These are phyloP conservation scores for Yamadazyma siamensis DNA, from an alignment of 1,139 yeast genomes.

Conservation along the genomic window DNA sequence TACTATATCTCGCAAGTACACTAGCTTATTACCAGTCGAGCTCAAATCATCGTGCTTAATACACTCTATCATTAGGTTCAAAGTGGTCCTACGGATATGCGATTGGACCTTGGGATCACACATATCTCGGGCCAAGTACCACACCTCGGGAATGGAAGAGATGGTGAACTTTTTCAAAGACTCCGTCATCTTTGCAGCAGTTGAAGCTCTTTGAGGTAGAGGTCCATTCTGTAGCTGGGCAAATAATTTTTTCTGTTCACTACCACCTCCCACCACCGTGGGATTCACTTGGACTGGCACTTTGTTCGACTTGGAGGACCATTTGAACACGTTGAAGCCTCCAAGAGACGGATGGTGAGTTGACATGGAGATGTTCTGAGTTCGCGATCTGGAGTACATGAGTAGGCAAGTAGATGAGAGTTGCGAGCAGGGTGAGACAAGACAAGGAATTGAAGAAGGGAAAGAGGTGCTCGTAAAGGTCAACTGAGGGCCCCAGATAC, in stretches of 20 bases:
- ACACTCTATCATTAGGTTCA: conserved; percentile 55
- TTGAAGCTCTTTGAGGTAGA: conserved; percentile 42
- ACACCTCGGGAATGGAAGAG: conserved; percentile 65
- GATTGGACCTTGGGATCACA: conserved; percentile 40
- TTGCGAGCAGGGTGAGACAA: too few relatives aligned
- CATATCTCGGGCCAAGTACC: conserved; percentile 67
- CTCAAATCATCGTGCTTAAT: conserved; percentile 48
- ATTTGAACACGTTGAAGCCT: conserved; percentile 48
- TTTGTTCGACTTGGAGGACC: conserved; percentile 43
- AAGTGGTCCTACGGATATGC: conserved; percentile 50
- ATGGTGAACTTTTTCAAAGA: conserved; percentile 52
- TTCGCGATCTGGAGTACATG: too few relatives aligned
- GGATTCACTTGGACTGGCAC: conserved; percentile 51
- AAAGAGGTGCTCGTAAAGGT: too few relatives aligned
- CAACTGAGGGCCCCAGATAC: too few relatives aligned
- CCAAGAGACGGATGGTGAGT: conserved; percentile 38
- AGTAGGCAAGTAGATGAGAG: too few relatives aligned
- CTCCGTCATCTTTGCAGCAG: conserved; percentile 51
- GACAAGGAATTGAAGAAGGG: too few relatives aligned
- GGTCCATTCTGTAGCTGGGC: conserved; percentile 37
- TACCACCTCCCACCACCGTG: conserved; percentile 61
- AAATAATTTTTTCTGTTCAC: conserved; percentile 46
- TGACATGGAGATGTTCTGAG: too few relatives aligned
- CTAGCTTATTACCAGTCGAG: conserved; percentile 42
- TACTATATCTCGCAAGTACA: conserved; percentile 60